A percentile compares a stretch with the other conserved stretches of the same genome.
These are phyloP conservation scores for Neurospora sp. DNA, from an alignment of 495 filamentous ascomycete genomes.

Conservation along the genomic window DNA sequence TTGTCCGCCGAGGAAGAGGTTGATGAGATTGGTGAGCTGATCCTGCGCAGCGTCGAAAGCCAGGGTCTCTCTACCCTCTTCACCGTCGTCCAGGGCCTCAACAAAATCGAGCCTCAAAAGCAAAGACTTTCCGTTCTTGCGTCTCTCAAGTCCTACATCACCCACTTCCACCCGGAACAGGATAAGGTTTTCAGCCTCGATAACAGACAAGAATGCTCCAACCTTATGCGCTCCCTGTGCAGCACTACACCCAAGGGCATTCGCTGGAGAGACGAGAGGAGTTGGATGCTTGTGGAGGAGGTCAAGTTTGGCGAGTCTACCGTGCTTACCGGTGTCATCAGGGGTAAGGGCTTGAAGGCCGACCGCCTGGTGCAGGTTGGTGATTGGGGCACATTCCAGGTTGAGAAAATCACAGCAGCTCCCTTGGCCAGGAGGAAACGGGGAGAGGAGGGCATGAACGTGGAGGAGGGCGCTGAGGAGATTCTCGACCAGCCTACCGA, in stretches of 20 bases:
- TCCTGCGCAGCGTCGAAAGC: conserved; percentile 76
- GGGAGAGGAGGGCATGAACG: conserved; percentile 55
- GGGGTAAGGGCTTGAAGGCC: conserved; percentile 78
- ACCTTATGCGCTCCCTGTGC: conserved; percentile 81
- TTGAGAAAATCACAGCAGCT: conserved; percentile 73
- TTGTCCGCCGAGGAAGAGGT: conserved; percentile 75
- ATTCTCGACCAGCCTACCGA: conserved; percentile 58
- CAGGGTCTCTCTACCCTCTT: conserved; percentile 87
- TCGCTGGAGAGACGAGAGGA: conserved; percentile 83
- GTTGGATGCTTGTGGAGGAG: conserved; percentile 87
- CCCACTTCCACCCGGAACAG: conserved; percentile 81
- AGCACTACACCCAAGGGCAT: conserved; percentile 85
- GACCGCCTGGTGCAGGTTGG: conserved; percentile 85
- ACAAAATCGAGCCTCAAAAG: conserved; percentile 68
- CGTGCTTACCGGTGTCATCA: conserved; percentile 74
- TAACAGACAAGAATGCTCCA: conserved; percentile 77
- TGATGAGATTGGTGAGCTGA: conserved; percentile 67
- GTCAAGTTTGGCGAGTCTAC: conserved; percentile 59
- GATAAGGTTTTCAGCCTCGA: conserved; percentile 83
- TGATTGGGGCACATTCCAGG: conserved; percentile 92
- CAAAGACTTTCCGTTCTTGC: conserved; percentile 60
- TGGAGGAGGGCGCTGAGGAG: conserved; percentile 46
- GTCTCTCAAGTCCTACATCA: conserved; percentile 82
- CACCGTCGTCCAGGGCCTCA: conserved; percentile 67
- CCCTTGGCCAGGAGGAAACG: conserved; percentile 45